Evolutionary conservation across 768 basidiomycete genomes (phyloP).

Genomic region (Lactarius quietus): DNA sequence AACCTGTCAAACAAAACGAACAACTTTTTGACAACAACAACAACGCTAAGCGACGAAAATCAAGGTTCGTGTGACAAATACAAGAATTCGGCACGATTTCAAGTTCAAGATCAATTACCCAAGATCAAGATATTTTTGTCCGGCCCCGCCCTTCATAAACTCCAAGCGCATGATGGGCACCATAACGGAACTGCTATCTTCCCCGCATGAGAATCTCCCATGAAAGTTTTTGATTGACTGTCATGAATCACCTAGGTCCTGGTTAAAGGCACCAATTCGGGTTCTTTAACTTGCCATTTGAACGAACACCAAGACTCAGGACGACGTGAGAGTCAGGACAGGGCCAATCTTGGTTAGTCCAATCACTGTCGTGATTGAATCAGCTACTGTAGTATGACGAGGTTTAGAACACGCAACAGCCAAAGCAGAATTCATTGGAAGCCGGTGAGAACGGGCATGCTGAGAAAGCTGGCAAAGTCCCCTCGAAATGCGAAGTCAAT

Average conservation of each 20-base stretch:
- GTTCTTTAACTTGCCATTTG: background rate
- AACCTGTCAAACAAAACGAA: no score
- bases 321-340: background rate
- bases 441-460: background rate
- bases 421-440: background rate
- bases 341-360: background rate
- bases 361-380: background rate
- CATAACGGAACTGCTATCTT: background rate
- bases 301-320: background rate
- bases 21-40: no score
- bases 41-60: no score
- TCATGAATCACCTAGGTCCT: background rate
- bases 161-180: background rate
- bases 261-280: conserved; percentile 1
- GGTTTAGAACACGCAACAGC: background rate
- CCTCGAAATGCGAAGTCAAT: background rate
- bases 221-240: background rate
- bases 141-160: no score
- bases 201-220: background rate
- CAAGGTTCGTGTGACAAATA: no score
- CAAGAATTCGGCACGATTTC: no score
- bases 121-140: no score
- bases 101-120: no score
- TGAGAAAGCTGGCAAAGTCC: background rate
- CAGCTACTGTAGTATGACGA: background rate